Conservation (phyloP, 768 basidiomycete genomes). For the Xerocomellus dryophilus region DNA sequence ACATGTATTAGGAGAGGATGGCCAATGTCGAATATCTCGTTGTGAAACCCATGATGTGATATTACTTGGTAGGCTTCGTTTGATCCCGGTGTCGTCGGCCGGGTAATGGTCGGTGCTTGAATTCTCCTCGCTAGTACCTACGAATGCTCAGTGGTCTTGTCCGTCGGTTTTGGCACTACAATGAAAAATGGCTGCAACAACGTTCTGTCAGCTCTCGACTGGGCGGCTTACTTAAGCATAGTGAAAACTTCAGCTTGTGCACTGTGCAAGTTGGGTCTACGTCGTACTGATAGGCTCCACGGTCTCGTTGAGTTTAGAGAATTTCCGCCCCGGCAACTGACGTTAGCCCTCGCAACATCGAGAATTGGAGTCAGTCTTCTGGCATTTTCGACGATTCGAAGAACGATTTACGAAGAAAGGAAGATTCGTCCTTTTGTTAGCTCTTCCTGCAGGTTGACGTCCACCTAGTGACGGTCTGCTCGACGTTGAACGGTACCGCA, state of each 20-base stretch:
- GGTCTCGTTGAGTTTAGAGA: background rate
- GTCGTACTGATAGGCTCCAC: too few species aligned
- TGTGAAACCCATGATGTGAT: background rate
- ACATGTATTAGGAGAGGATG: background rate
- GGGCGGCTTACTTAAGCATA: slow-evolving; percentile 13
- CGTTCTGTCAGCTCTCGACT: too few species aligned
- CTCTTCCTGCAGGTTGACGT: slow-evolving; percentile 5
- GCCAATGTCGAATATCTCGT: background rate
- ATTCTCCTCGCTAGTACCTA: too few species aligned
- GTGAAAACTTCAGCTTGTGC: background rate
- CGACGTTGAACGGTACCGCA: background rate
- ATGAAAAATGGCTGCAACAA: too few species aligned
- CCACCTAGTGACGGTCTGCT: slow-evolving; percentile 5
- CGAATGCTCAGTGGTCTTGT: too few species aligned
- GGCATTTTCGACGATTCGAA: slow-evolving; percentile 14
- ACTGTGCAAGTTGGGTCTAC: too few species aligned
- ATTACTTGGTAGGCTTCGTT: background rate
- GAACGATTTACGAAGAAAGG: slow-evolving; percentile 20
- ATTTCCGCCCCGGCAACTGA: slow-evolving; percentile 11
- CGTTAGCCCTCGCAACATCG: slow-evolving; percentile 17
- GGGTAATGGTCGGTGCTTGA: background rate
- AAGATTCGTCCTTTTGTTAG: slow-evolving; percentile 10
- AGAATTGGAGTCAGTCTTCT: slow-evolving; percentile 12
- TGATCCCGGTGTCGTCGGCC: slow-evolving; percentile 5
- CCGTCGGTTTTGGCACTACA: too few species aligned